Base-by-base conservation (phyloP, 139 green algal species). In the Cymbomonas tetramitiformis region DNA sequence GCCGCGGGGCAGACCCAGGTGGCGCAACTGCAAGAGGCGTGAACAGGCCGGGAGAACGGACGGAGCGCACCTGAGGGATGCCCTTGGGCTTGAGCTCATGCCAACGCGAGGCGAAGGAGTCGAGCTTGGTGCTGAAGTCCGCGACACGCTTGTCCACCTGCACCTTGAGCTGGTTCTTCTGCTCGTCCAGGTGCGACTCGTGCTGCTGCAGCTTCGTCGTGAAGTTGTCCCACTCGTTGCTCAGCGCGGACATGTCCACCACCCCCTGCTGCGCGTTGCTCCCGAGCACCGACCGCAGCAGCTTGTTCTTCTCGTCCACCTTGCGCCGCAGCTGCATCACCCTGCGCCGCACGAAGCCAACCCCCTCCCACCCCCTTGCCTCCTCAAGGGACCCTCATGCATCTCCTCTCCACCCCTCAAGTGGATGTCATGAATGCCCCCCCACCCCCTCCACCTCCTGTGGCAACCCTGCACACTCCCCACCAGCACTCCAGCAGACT, bases 231-330 rank as follows among this genome's bases (percentile, higher is more conserved):
- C 81, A 89, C 4, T 65, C 62, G 41, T 68, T 79, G 64, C 73
- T 73, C 18, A 85, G 73, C 19, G 72, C 64, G 2, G 51, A 53
- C 50, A 90, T 65, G 68, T 87, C 79, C 19, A 86, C 70, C 3
- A 50, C 68, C 30, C 68, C 69, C 9, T 9, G 56, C 6, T 41
- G 26, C 19, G 58, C 58, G 21, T 39, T 56, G 28, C 43, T 56
- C 5, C 64, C 71, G 43, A 15, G 15, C 64, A 78, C 72, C 33
- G 74, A 52, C 0, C 70, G 62, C 55, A 83, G 64, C 50, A 90
- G 70, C 61, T 81, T 72, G 66, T 83, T 82, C 61, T 86, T 86
- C 51, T 90, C 80, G 23, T 85, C 78, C 19, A 86, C 71, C 34
- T 75, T 71, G 10, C 73, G 61, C 12, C 78, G 73, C 38, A 83